phyloP scores from a whole-genome alignment of 2,329 filamentous ascomycete species.

The Pestalotiopsis sp. region DNA sequence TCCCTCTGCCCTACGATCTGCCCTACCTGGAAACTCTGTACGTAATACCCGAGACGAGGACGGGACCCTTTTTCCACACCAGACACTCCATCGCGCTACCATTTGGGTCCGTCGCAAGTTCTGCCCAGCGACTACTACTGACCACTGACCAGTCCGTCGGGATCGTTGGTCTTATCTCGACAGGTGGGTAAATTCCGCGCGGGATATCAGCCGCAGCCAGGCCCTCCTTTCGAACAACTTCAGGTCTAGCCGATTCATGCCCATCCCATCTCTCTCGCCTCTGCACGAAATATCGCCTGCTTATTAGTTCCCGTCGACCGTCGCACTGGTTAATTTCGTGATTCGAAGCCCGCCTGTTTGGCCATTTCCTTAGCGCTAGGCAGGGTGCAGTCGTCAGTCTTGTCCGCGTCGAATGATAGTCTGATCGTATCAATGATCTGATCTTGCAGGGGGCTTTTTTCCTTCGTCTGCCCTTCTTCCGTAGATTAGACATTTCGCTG shows the following conservation, averaged over 20 bases:
- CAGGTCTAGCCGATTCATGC: too few relatives aligned
- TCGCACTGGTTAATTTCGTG: background rate
- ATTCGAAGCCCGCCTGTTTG: background rate
- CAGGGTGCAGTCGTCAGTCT: background rate
- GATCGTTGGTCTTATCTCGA: slow-evolving; percentile 4
- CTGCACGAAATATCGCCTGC: too few relatives aligned
- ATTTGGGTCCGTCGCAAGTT: background rate
- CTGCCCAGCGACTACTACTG: background rate
- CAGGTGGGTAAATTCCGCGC: background rate
- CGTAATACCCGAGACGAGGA: slow-evolving; percentile 3
- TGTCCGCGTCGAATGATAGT: background rate
- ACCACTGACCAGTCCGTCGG: background rate
- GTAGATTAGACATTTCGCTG: background rate
- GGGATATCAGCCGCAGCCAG: background rate
- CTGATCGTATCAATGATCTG: background rate
- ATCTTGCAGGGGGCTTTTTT: background rate
- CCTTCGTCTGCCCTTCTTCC: background rate
- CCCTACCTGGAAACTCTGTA: slow-evolving; percentile 1
- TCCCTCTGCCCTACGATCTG: slow-evolving; percentile 4
- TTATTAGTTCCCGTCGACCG: background rate
- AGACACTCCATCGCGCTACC: background rate
- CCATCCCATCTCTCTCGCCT: too few relatives aligned
- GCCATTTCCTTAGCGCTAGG: background rate
- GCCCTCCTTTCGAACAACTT: background rate
- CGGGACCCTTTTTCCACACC: background rate